Base-by-base conservation (phyloP, 192 early-diverging fungal genomes). In the Coemansia sp. region DNA sequence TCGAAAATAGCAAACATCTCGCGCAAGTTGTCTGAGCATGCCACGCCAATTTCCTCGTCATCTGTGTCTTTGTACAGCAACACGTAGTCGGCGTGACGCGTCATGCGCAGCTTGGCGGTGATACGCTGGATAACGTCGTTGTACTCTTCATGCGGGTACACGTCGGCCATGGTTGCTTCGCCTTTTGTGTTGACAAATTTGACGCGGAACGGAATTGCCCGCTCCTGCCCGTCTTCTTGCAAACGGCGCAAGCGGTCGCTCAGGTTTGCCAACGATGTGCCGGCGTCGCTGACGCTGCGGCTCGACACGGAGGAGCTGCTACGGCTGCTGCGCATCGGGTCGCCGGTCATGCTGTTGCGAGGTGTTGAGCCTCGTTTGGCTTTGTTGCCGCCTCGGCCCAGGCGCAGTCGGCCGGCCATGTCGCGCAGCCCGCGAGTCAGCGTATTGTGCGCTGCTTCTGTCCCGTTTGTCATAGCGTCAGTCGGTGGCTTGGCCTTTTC, bases 1-100 rank as follows among this genome's bases (percentile, higher is more conserved):
- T 74, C 72, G 52, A 80, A 80, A 22, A 80, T 50, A 14, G 29
- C 39, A 35, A 80, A 74, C 77, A 80, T 80, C 65, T 80, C 77
- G 19, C 67, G 69, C 62, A 80, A 11, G 39, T 80, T 74, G 45
- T 74, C 77, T 0, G 72, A 71, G 53, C 77, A 80, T 23, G 68
- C 77, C 8, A 80, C 72, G 35, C 72, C 77, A 38, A 80, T 80
- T n/a, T 80, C 77, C 68, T 80, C 72, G 25, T 68, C 62, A 43
- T 80, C 77, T 3, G 68, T 73, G 38, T 80, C 77, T 55, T 25
- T 80, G 56, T 74, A 80, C 59, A 80, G 66, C 5, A 80, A 55
- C 35, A 80, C 62, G 47, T 80, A 80, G 27, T 67, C 54, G 5
- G 68, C 56, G 19, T 56, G 56, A 1, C 51, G 43, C 5, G 65